phyloP scores from a whole-genome alignment of 352 stramenopile genomes.

The Salisapilia sapeloensis region DNA sequence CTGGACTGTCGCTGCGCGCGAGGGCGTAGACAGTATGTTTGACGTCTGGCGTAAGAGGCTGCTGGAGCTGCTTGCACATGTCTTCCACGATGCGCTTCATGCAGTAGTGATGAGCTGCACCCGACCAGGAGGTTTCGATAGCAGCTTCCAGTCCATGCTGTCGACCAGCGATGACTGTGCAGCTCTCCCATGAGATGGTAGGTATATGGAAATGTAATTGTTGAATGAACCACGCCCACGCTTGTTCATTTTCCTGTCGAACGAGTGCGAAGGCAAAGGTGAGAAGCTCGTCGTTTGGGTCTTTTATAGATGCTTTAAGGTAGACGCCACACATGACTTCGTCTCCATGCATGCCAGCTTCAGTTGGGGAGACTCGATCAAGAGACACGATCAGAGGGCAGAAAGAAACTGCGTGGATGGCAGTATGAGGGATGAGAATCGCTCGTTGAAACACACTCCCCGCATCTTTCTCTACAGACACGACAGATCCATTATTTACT shows the following conservation, averaged over 20 bases:
- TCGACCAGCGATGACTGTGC: conserved; percentile 47
- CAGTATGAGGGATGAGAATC: conserved; percentile 36
- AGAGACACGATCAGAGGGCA: conserved; percentile 46
- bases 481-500: conserved; percentile 47
- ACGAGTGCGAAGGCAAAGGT: conserved; percentile 55
- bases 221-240: conserved; percentile 63
- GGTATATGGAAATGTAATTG: conserved; percentile 22
- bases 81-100: conserved; percentile 60
- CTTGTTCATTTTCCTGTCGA: conserved; percentile 34
- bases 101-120: conserved; percentile 47
- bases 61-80: conserved; percentile 32
- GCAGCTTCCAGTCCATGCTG: conserved; percentile 28
- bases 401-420: conserved; percentile 26
- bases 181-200: conserved; percentile 30
- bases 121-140: conserved; percentile 28
- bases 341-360: too few relatives aligned
- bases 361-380: conserved; percentile 33
- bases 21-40: conserved; percentile 55
- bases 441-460: conserved; percentile 36
- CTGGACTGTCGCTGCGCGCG: conserved; percentile 46
- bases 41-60: conserved; percentile 37
- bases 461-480: conserved; percentile 27
- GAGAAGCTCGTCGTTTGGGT: conserved; percentile 53
- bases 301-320: conserved; percentile 48
- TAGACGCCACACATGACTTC: conserved; percentile 58